A percentile compares a stretch with the other conserved stretches of the same genome.
Evolutionary conservation across 805 yeast species (phyloP).

Genomic region (Candida tibetensis): DNA sequence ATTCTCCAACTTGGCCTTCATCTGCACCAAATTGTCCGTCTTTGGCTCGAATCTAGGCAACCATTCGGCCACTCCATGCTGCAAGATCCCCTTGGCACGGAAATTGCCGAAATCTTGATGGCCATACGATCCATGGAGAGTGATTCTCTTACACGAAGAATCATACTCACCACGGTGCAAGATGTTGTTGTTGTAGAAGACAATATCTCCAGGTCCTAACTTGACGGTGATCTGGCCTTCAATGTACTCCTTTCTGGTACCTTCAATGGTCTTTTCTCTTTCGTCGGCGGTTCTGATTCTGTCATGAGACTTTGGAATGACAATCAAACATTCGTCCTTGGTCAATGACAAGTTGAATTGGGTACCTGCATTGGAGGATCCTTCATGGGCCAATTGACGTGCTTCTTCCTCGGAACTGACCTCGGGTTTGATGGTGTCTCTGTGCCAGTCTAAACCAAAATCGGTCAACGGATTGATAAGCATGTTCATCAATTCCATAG

Average conservation of each 20-base stretch:
- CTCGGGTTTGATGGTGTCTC: constrained; percentile 49
- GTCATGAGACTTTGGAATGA: constrained; percentile 47
- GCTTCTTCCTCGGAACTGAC: constrained; percentile 45
- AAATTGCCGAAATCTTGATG: constrained; percentile 38
- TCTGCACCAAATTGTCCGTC: constrained; percentile 25
- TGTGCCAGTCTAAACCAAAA: constrained; percentile 54
- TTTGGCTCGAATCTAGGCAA: constrained; percentile 32
- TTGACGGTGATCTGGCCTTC: constrained; percentile 39
- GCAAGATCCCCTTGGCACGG: constrained; percentile 51
- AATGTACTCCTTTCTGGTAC: constrained; percentile 33
- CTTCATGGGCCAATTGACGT: constrained; percentile 28
- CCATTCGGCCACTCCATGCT: constrained; percentile 53
- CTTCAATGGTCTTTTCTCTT: constrained; percentile 36
- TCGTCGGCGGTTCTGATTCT: constrained; percentile 46
- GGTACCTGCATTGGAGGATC: constrained; percentile 45
- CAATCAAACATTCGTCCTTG: constrained; percentile 46
- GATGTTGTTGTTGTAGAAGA: constrained; percentile 49
- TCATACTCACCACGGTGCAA: constrained; percentile 47
- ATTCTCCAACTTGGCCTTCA: constrained; percentile 27
- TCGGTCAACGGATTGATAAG: constrained; percentile 51
- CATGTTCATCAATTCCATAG: constrained; percentile 53
- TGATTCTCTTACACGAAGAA: constrained; percentile 37
- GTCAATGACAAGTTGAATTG: constrained; percentile 52
- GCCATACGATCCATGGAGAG: constrained; percentile 52
- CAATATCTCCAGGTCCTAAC: constrained; percentile 49